Evolutionary conservation across 2,329 filamentous ascomycete genomes (phyloP).

Genomic region (Penicillium occitanis): DNA sequence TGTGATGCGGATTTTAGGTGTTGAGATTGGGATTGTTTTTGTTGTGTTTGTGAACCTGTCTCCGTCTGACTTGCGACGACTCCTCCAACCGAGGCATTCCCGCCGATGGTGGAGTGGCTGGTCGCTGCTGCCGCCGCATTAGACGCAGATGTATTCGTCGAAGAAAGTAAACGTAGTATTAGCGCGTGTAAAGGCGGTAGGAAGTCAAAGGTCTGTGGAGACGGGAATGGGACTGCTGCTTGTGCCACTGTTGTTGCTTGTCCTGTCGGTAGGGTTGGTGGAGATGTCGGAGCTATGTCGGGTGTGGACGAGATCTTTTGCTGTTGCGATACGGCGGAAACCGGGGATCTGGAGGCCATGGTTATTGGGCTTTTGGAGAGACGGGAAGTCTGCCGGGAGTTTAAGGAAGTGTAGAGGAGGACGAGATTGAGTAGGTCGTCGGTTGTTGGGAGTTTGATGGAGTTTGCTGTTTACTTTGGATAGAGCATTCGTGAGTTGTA

Average conservation of each 20-base stretch:
- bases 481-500: not conserved
- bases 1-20: conserved; percentile 17
- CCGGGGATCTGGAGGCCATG: conserved; percentile 40
- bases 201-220: conserved; percentile 81
- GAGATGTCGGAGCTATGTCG: conserved; percentile 41
- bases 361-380: not conserved
- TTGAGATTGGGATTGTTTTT: conserved; percentile 32
- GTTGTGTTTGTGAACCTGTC: conserved; percentile 27
- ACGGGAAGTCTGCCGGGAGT: not conserved
- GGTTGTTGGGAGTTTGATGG: not conserved
- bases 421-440: not conserved
- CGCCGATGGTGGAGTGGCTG: conserved; percentile 3
- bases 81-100: not conserved
- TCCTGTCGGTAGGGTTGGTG: conserved; percentile 36
- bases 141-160: conserved; percentile 4
- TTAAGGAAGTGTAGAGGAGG: not conserved
- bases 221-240: conserved; percentile 56
- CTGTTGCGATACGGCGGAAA: conserved; percentile 41
- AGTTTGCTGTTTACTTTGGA: not conserved
- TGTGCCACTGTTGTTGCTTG: not conserved
- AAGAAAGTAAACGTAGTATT: conserved; percentile 66
- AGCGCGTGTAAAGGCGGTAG: conserved; percentile 78
- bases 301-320: conserved; percentile 36
- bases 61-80: not conserved
- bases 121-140: not conserved